Evolutionary conservation across 192 early-diverging fungal species (phyloP).

Genomic region (Dissophora ornata): DNA sequence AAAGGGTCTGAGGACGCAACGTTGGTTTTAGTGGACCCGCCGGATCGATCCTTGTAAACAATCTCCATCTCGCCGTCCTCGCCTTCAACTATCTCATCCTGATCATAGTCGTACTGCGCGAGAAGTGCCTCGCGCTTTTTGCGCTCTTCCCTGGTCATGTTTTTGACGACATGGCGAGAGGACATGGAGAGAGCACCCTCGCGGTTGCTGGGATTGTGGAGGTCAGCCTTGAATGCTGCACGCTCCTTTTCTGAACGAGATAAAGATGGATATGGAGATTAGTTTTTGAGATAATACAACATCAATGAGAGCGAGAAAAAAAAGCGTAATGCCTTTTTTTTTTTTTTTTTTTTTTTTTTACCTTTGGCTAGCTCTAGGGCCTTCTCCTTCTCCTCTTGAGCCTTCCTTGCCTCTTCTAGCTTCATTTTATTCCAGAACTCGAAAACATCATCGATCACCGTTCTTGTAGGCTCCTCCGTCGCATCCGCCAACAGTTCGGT

Average conservation of each 20-base stretch:
- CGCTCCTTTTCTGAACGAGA: conserved; percentile 46
- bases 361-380: conserved; percentile 47
- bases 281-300: not conserved
- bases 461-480: conserved; percentile 60
- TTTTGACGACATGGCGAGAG: conserved; percentile 47
- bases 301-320: not conserved
- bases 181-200: conserved; percentile 40
- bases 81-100: conserved; percentile 67
- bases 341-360: conserved; percentile 15
- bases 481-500: conserved; percentile 73
- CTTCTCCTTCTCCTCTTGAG: conserved; percentile 53
- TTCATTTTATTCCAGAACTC: conserved; percentile 48
- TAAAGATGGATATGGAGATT: too few relatives aligned
- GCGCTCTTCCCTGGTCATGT: conserved; percentile 64
- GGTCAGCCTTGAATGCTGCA: conserved; percentile 17
- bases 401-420: conserved; percentile 46
- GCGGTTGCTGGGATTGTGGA: conserved; percentile 20
- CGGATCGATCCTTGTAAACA: conserved; percentile 63
- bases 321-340: too few relatives aligned
- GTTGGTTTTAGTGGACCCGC: not conserved
- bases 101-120: conserved; percentile 72
- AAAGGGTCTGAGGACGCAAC: conserved; percentile 32
- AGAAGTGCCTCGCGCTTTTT: conserved; percentile 61
- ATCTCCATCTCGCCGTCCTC: conserved; percentile 73
- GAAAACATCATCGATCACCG: conserved; percentile 59